Evolutionary conservation across 2,329 filamentous ascomycete species (phyloP).

Genomic region (Passalora sequoiae): DNA sequence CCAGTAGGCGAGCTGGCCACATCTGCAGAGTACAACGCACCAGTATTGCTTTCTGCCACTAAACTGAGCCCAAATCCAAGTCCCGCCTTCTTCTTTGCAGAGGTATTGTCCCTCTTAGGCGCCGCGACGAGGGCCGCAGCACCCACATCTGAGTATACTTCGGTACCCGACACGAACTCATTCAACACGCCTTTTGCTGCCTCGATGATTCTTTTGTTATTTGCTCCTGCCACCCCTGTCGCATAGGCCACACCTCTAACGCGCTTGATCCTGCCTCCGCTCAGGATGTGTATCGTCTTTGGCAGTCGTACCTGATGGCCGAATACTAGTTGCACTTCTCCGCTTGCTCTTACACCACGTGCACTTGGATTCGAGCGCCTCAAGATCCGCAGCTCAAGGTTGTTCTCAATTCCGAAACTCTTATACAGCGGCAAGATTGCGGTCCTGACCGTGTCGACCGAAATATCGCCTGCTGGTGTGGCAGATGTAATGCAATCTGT

Average conservation of each 20-base stretch:
- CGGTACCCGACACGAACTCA: slow-evolving; percentile 77
- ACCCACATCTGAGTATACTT: slow-evolving; percentile 70
- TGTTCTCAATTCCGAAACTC: slow-evolving; percentile 81
- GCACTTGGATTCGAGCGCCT: slow-evolving; percentile 71
- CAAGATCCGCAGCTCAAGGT: slow-evolving; percentile 78
- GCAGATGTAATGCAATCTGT: slow-evolving; percentile 86
- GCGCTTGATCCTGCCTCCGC: slow-evolving; percentile 76
- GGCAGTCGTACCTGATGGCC: slow-evolving; percentile 88
- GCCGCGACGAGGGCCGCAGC: slow-evolving; percentile 58
- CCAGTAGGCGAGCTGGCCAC: slow-evolving; percentile 68
- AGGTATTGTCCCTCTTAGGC: slow-evolving; percentile 61
- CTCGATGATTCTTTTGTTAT: slow-evolving; percentile 94
- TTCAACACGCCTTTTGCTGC: slow-evolving; percentile 83
- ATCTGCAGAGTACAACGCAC: slow-evolving; percentile 84
- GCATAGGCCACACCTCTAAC: slow-evolving; percentile 92
- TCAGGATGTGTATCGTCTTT: slow-evolving; percentile 85
- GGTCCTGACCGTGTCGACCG: slow-evolving; percentile 87
- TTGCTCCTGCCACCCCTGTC: slow-evolving; percentile 83
- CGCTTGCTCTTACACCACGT: slow-evolving; percentile 73
- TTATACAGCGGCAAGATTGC: slow-evolving; percentile 86
- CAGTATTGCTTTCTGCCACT: slow-evolving; percentile 86
- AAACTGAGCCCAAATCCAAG: slow-evolving; percentile 88
- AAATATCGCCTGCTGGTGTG: slow-evolving; percentile 79
- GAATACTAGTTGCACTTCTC: slow-evolving; percentile 89
- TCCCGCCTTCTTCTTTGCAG: slow-evolving; percentile 57